phyloP scores from a whole-genome alignment of 495 filamentous ascomycete genomes.

The Penicillium paradoxum region DNA sequence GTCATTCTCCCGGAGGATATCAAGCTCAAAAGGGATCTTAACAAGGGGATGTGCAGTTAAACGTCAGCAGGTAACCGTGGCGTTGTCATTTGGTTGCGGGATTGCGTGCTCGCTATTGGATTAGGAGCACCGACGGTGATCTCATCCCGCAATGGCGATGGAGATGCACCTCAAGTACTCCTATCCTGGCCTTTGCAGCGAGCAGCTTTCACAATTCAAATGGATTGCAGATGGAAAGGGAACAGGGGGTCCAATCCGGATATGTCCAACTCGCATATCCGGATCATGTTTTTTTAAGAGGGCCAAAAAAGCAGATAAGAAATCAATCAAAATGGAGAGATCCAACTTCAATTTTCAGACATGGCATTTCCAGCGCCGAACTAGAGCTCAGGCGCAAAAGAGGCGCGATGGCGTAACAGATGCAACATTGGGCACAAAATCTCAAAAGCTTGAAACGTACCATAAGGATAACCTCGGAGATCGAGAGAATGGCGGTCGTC shows the following conservation, averaged over 20 bases:
- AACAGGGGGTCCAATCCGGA: neutral
- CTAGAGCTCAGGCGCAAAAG: slow-evolving; percentile 20
- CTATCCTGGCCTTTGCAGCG: neutral
- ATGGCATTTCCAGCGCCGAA: neutral
- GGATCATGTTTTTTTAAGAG: neutral
- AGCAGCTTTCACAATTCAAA: neutral
- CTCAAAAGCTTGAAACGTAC: slow-evolving; percentile 26
- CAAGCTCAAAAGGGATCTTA: slow-evolving; percentile 12
- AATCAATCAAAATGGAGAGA: neutral
- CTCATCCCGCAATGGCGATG: slow-evolving; percentile 12
- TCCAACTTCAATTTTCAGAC: slow-evolving; percentile 1
- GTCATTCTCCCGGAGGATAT: slow-evolving; percentile 11
- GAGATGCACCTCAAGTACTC: neutral
- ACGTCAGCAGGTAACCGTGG: slow-evolving; percentile 8
- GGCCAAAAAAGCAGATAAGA: neutral
- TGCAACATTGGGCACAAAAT: slow-evolving; percentile 31
- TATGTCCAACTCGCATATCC: neutral
- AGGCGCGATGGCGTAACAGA: slow-evolving; percentile 36
- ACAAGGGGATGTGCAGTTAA: slow-evolving; percentile 11
- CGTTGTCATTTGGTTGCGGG: slow-evolving; percentile 34
- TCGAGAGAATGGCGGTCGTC: slow-evolving; percentile 43
- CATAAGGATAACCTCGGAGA: slow-evolving; percentile 42
- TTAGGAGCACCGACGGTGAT: slow-evolving; percentile 16
- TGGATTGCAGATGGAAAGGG: neutral
- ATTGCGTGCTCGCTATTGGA: slow-evolving; percentile 42